phyloP scores from a whole-genome alignment of 1,284 basidiomycete species.

The Marasmius fiardii region DNA sequence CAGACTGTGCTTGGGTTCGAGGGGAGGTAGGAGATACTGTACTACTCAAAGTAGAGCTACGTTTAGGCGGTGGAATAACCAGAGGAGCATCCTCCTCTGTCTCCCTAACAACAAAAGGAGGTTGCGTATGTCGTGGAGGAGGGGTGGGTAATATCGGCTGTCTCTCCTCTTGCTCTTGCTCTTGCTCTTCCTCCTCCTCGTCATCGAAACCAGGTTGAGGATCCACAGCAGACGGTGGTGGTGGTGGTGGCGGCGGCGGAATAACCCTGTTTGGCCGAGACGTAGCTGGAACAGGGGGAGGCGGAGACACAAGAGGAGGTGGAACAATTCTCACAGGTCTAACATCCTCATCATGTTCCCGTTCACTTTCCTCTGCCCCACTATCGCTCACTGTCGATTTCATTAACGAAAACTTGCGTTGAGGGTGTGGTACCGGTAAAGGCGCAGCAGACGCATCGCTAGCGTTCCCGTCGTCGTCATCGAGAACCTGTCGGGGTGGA shows the following conservation, averaged over 20 bases:
- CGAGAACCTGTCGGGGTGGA: constrained; percentile 8
- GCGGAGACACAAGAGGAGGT: neutral
- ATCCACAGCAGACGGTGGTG: neutral
- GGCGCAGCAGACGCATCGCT: constrained; percentile 11
- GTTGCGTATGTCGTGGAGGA: constrained; percentile 2
- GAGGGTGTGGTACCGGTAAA: constrained; percentile 18
- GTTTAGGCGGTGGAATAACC: constrained; percentile 11
- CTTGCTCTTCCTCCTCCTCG: constrained; percentile 2
- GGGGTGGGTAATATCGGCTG: constrained; percentile 14
- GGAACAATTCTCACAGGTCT: constrained; percentile 10
- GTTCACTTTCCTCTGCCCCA: neutral
- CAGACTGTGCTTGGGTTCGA: neutral
- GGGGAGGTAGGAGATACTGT: neutral
- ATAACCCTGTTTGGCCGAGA: neutral
- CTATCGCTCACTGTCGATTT: constrained; percentile 5
- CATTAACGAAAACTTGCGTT: constrained; percentile 1
- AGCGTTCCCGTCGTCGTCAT: constrained; percentile 12
- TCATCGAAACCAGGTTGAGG: neutral
- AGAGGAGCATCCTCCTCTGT: constrained; percentile 4
- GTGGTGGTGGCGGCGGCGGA: constrained; percentile 1
- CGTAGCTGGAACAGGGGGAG: neutral
- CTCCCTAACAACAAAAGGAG: neutral
- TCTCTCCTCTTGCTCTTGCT: constrained; percentile 10
- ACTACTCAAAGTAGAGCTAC: neutral
- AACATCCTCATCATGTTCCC: constrained; percentile 13